Base-by-base conservation (phyloP, 441 rosid genomes). In the Arabidopsis hybrid region DNA sequence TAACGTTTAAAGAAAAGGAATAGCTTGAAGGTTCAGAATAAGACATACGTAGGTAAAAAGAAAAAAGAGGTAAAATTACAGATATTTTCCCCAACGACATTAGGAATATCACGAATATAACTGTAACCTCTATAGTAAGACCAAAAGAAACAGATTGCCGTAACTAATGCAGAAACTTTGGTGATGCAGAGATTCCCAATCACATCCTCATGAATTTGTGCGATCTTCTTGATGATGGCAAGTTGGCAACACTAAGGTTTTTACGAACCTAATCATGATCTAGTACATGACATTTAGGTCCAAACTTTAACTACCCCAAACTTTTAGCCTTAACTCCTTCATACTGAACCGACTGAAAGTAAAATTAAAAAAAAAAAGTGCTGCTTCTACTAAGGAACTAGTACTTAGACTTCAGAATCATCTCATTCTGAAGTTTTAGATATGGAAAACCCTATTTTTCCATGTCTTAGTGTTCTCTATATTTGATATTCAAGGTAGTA, bases 381-480 rank as follows among this genome's bases (percentile, higher is more conserved):
- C 79, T 31, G 18, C 46, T 62, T 40, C 56, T 31, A 61, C 59
- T 17, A 58, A 49, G 8, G 34, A 14, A 31, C 61, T 58, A 32
- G 50, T 59, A 40, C 26, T 42, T 12, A 42, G 50, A 61, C 65
- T 60, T 17, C 49, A 60, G 74, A 68, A 52, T 62, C 74, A 60
- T 43, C 21, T 18, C 17, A 74, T 75, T 75, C 78, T 75, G 58
- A 7, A 61, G 52, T 53, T 61, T 67, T 42, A 1, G 74, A 75
- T 62, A 76, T 69, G 79, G 74, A 63, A 75, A 75, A 55, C 53
- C 38, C 59, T 36, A 69, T 4, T 42, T 49, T 68, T 69, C 74
- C 79, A 75, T 75, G 74, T 69, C 79, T 45, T 68, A 53, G 31
- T 45, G 65, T 21, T 68, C 69, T 52, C 67, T 46, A 16, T 16